These are phyloP conservation scores for Stachybotrys chartarum DNA, from an alignment of 2,329 filamentous ascomycete genomes.

Conservation along the genomic window DNA sequence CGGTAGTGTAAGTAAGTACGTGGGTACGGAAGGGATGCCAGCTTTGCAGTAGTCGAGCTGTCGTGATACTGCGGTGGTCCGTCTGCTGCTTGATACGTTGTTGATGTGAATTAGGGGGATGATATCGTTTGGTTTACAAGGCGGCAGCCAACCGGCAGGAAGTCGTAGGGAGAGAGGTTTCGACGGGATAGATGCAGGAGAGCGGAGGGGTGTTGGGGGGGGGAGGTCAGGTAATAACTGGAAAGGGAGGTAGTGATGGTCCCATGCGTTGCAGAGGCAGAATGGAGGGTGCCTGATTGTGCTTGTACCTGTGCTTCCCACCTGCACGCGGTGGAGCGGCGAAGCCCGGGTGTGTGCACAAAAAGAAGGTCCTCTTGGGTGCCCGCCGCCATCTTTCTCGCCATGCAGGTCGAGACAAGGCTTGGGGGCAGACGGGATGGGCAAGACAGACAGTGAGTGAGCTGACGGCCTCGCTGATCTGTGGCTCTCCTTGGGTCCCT, in stretches of 20 bases:
- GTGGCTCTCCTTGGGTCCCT: not conserved
- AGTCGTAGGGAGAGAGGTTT: not conserved
- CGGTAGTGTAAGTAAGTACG: too few relatives aligned
- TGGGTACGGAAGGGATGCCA: too few relatives aligned
- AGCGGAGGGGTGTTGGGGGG: constrained; percentile 1
- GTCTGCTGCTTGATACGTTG: too few relatives aligned
- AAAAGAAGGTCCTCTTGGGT: not conserved
- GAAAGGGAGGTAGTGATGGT: not conserved
- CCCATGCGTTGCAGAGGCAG: not conserved
- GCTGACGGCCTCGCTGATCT: constrained; percentile 1
- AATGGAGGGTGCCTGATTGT: constrained; percentile 1
- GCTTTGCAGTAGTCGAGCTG: too few relatives aligned
- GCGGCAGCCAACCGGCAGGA: too few relatives aligned
- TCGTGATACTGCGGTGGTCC: too few relatives aligned
- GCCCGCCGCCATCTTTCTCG: not conserved
- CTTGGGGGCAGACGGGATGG: not conserved
- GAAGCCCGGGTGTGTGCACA: not conserved
- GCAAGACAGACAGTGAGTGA: not conserved
- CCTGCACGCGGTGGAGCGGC: constrained; percentile 1
- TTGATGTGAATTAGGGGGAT: too few relatives aligned
- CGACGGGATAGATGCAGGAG: constrained; percentile 1
- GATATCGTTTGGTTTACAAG: too few relatives aligned
- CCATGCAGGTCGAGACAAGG: not conserved
- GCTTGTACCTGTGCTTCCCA: constrained; percentile 2
- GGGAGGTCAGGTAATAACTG: constrained; percentile 1